Percentiles rank a stretch among this genome's conserved stretches.
Evolutionary conservation across 306 rosid genomes (phyloP).

Genomic region (Purshia tridentata): DNA sequence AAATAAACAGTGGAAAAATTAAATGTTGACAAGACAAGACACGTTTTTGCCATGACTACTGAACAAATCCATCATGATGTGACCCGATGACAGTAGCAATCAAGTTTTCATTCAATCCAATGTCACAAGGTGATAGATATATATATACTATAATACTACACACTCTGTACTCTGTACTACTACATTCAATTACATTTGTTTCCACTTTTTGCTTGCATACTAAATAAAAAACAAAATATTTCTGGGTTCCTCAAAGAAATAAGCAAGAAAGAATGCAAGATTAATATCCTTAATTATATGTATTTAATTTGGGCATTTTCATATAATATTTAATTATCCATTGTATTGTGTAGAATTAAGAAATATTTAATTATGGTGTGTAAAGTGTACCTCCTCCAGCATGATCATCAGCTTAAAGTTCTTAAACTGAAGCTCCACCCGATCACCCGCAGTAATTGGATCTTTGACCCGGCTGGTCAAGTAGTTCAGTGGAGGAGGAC

Average conservation of each 20-base stretch:
- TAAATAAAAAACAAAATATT: too few species aligned
- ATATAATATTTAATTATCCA: too few species aligned
- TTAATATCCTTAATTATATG: too few species aligned
- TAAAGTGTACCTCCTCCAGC: slow-evolving; percentile 30
- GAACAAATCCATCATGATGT: slow-evolving; percentile 23
- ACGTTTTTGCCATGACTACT: slow-evolving; percentile 11
- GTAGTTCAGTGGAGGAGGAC: not conserved
- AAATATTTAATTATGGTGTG: not conserved
- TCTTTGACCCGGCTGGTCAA: not conserved
- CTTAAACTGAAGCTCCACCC: slow-evolving; percentile 15
- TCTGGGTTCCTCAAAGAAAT: too few species aligned
- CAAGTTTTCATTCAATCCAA: slow-evolving; percentile 8
- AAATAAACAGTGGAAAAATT: not conserved
- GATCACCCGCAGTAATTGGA: not conserved
- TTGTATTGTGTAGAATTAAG: not conserved
- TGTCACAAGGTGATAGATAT: not conserved
- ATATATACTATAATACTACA: not conserved
- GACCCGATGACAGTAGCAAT: slow-evolving; percentile 27
- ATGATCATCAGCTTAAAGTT: slow-evolving; percentile 21
- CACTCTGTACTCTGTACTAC: too few species aligned
- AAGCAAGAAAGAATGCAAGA: too few species aligned
- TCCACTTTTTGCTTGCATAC: too few species aligned
- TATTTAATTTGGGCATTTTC: too few species aligned
- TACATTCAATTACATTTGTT: too few species aligned
- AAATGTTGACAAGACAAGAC: slow-evolving; percentile 31